Evolutionary conservation across 495 filamentous ascomycete species (phyloP).

Genomic region (Aspergillus egyptiacus): DNA sequence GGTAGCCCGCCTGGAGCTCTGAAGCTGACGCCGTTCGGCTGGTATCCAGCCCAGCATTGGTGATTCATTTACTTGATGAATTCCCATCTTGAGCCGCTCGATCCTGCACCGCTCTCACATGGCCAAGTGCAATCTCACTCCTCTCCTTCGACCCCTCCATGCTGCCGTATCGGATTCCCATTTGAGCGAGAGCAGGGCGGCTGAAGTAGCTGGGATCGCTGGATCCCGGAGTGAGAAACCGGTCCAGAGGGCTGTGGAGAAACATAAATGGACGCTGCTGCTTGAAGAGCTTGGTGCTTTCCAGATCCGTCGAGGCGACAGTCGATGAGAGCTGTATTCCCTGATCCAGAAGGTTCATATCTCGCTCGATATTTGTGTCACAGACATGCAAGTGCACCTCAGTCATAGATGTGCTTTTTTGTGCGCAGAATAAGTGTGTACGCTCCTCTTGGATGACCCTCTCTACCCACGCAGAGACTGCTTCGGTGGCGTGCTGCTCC

Average conservation of each 20-base stretch:
- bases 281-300: constrained; percentile 14
- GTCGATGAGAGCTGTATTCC: background rate
- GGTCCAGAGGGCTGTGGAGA: constrained; percentile 20
- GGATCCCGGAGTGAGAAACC: constrained; percentile 21
- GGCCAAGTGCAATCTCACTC: constrained; percentile 4
- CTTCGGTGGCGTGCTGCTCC: background rate
- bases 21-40: background rate
- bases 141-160: constrained; percentile 15
- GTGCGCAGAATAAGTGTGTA: constrained; percentile 11
- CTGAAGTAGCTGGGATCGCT: constrained; percentile 17
- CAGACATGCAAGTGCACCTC: background rate
- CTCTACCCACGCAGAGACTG: constrained; percentile 16
- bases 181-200: constrained; percentile 11
- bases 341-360: constrained; percentile 8
- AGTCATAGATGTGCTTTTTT: background rate
- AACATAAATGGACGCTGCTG: constrained; percentile 1
- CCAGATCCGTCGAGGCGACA: background rate
- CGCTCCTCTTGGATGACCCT: constrained; percentile 19
- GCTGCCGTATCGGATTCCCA: constrained; percentile 13
- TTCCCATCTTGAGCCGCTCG: background rate
- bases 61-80: background rate
- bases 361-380: constrained; percentile 4
- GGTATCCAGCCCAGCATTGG: background rate
- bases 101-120: constrained; percentile 5
- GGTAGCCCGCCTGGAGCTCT: background rate